Evolutionary conservation across 1,139 yeast species (phyloP).

Genomic region (Taphrina deformans): DNA sequence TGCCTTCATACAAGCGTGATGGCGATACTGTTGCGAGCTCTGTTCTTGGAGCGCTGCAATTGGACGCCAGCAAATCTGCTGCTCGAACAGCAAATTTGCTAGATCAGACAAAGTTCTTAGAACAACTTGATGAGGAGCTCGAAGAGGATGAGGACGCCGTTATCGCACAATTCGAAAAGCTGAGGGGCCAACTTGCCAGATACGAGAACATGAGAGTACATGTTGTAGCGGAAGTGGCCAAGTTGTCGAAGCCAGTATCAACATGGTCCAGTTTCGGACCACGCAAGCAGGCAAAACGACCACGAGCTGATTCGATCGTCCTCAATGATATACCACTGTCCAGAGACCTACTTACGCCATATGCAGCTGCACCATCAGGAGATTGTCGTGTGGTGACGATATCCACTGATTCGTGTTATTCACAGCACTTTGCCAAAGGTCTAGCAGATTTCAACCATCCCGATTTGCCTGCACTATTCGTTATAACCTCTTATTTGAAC

Average conservation of each 20-base stretch:
- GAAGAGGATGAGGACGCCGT: conserved; percentile 53
- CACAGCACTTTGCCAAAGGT: conserved; percentile 61
- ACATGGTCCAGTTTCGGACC: conserved; percentile 54
- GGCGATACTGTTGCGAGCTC: conserved; percentile 74
- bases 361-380: conserved; percentile 56
- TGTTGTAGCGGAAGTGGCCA: conserved; percentile 65
- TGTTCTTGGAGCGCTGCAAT: conserved; percentile 53
- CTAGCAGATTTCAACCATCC: conserved; percentile 65
- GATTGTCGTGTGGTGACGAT: conserved; percentile 57
- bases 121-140: conserved; percentile 54
- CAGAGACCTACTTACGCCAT: conserved; percentile 55
- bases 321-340: conserved; percentile 54
- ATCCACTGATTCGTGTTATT: conserved; percentile 82
- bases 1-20: conserved; percentile 78
- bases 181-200: conserved; percentile 60
- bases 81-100: conserved; percentile 68
- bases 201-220: conserved; percentile 65
- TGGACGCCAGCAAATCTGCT: conserved; percentile 56
- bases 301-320: conserved; percentile 31
- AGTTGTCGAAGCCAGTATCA: conserved; percentile 57
- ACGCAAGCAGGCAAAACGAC: conserved; percentile 16
- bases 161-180: conserved; percentile 55
- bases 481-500: conserved; percentile 75
- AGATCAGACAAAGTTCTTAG: conserved; percentile 60
- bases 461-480: conserved; percentile 68